phyloP scores from a whole-genome alignment of 345 rosid species.

The Hibiscus trionum region DNA sequence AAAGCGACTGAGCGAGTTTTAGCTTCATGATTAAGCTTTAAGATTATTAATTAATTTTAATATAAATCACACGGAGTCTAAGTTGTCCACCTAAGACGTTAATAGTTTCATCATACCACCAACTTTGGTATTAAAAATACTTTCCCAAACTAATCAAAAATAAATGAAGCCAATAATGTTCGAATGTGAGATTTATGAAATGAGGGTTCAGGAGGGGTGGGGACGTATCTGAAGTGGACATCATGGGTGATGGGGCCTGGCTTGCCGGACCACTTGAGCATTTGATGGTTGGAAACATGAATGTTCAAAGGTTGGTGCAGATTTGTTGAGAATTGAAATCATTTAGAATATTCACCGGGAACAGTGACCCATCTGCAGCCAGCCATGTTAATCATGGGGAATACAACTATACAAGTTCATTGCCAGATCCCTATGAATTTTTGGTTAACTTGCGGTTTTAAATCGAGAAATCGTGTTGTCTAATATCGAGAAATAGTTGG shows the following conservation, averaged over 20 bases:
- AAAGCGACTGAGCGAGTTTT: conserved; percentile 9
- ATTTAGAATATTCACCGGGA: background rate
- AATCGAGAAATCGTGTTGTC: background rate
- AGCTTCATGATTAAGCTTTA: background rate
- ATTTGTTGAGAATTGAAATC: background rate
- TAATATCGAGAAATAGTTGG: conserved; percentile 3
- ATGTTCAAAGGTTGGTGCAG: background rate
- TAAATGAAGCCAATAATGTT: too few relatives aligned
- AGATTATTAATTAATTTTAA: background rate
- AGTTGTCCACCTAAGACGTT: conserved; percentile 9
- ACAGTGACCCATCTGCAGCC: background rate
- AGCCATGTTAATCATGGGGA: background rate
- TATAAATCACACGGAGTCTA: conserved; percentile 8
- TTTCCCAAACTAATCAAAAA: too few relatives aligned
- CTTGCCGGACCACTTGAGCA: conserved; percentile 1
- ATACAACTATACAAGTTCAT: too few relatives aligned
- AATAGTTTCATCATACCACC: background rate
- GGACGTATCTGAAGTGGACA: background rate
- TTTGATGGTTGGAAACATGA: background rate
- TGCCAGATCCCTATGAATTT: background rate
- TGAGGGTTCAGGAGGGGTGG: background rate
- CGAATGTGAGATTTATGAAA: background rate
- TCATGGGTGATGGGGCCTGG: background rate
- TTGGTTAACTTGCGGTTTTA: background rate
- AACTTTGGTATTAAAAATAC: too few relatives aligned